Evolutionary conservation across 176 grass and related monocot species (phyloP).

Genomic region (Olyra latifolia): DNA sequence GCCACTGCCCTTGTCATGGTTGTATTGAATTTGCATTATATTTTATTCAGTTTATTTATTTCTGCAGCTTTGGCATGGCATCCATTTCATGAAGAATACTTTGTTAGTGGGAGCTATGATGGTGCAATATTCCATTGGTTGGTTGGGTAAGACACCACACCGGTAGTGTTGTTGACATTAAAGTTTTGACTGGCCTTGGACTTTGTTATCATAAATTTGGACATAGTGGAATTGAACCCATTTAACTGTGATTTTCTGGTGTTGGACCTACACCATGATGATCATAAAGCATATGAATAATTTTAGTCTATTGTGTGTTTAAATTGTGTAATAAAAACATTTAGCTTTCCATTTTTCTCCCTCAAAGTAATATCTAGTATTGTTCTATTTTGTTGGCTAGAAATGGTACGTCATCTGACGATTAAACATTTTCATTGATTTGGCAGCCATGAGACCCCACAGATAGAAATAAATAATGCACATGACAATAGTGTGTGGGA

Average conservation of each 20-base stretch:
- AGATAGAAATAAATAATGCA: constrained; percentile 86
- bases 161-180: constrained; percentile 19
- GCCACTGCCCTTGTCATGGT: background rate
- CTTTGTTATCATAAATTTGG: constrained; percentile 11
- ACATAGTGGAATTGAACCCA: background rate
- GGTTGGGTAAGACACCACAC: constrained; percentile 73
- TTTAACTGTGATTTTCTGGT: constrained; percentile 19
- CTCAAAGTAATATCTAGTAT: background rate
- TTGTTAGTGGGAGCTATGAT: constrained; percentile 97
- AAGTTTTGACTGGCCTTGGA: background rate
- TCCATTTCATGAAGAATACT: constrained; percentile 99
- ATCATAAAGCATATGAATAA: background rate
- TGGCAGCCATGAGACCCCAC: constrained; percentile 90
- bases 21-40: constrained; percentile 12
- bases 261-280: constrained; percentile 16
- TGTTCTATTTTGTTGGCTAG: constrained; percentile 22
- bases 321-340: background rate
- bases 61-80: constrained; percentile 94
- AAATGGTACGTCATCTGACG: constrained; percentile 31
- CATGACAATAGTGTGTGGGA: constrained; percentile 98
- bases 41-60: constrained; percentile 39
- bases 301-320: background rate
- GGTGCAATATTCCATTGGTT: constrained; percentile 99
- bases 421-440: constrained; percentile 31
- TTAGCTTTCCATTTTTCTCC: background rate